These are phyloP conservation scores for Calonectria pseudoreteaudii DNA, from an alignment of 2,329 filamentous ascomycete genomes.

Conservation along the genomic window DNA sequence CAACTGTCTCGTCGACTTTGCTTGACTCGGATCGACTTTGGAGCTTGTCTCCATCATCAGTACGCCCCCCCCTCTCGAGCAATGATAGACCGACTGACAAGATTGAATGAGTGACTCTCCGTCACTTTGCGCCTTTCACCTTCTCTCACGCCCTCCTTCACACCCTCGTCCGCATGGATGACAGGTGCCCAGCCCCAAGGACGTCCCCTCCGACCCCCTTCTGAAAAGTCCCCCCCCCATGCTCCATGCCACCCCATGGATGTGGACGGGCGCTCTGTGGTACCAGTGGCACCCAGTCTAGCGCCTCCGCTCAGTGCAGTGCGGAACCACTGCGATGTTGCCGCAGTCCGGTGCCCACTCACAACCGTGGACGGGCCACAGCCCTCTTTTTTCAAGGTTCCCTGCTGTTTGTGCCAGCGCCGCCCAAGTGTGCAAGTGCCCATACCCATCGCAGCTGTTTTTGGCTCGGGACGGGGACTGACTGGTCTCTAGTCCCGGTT, in stretches of 20 bases:
- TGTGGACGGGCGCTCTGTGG: slow-evolving; percentile 24
- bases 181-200: slow-evolving; percentile 23
- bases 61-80: slow-evolving; percentile 9
- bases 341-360: slow-evolving; percentile 27
- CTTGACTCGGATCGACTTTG: slow-evolving; percentile 8
- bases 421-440: slow-evolving; percentile 6
- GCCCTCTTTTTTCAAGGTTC: slow-evolving; percentile 37
- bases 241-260: slow-evolving; percentile 15
- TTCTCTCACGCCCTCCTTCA: slow-evolving; percentile 6
- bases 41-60: slow-evolving; percentile 1
- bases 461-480: slow-evolving; percentile 11
- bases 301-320: slow-evolving; percentile 34
- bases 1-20: slow-evolving; percentile 10
- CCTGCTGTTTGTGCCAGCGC: slow-evolving; percentile 29
- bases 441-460: slow-evolving; percentile 10
- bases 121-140: slow-evolving; percentile 2
- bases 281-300: slow-evolving; percentile 40
- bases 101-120: slow-evolving; percentile 4
- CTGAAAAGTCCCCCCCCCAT: slow-evolving; percentile 16
- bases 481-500: slow-evolving; percentile 9
- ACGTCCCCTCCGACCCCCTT: slow-evolving; percentile 22
- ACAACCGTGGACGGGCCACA: slow-evolving; percentile 24
- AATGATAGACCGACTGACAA: not conserved
- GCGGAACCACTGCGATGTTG: slow-evolving; percentile 34
- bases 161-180: slow-evolving; percentile 24